Conservation (phyloP, 2,329 filamentous ascomycete species). For the Orbilia blumenaviensis region DNA sequence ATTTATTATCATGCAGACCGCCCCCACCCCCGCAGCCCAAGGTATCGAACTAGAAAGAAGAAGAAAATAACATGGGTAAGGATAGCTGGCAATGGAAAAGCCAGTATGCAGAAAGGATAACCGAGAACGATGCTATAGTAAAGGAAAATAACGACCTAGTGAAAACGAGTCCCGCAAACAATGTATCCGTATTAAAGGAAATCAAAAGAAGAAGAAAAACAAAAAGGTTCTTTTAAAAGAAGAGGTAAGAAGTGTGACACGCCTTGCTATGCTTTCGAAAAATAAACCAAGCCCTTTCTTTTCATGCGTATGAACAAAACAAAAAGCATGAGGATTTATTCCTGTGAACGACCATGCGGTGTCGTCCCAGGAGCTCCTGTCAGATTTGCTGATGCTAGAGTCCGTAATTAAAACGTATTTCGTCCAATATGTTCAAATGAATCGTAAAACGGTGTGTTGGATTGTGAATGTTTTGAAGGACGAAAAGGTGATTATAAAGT, state of each 20-base stretch:
- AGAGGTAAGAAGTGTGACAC: slow-evolving; percentile 30
- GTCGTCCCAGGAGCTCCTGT: background rate
- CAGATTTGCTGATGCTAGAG: background rate
- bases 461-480: background rate
- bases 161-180: slow-evolving; percentile 17
- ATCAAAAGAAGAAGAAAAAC: slow-evolving; percentile 16
- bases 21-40: background rate
- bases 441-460: slow-evolving; percentile 22
- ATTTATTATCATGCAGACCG: slow-evolving; percentile 5
- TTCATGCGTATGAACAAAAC: slow-evolving; percentile 34
- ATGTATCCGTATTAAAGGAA: slow-evolving; percentile 25
- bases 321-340: background rate
- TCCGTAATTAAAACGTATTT: slow-evolving; percentile 37
- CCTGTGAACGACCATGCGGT: background rate
- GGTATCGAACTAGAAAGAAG: background rate
- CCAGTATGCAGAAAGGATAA: background rate
- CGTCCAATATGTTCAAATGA: slow-evolving; percentile 46
- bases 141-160: background rate
- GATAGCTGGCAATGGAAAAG: background rate
- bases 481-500: background rate
- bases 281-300: slow-evolving; percentile 30
- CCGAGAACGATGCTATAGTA: slow-evolving; percentile 2
- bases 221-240: slow-evolving; percentile 19
- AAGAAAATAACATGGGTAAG: background rate
- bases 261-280: slow-evolving; percentile 50